Percentiles rank a stretch among this genome's conserved stretches.
Evolutionary conservation across 129 eudicot genomes (phyloP).

Genomic region (Logfia minima): DNA sequence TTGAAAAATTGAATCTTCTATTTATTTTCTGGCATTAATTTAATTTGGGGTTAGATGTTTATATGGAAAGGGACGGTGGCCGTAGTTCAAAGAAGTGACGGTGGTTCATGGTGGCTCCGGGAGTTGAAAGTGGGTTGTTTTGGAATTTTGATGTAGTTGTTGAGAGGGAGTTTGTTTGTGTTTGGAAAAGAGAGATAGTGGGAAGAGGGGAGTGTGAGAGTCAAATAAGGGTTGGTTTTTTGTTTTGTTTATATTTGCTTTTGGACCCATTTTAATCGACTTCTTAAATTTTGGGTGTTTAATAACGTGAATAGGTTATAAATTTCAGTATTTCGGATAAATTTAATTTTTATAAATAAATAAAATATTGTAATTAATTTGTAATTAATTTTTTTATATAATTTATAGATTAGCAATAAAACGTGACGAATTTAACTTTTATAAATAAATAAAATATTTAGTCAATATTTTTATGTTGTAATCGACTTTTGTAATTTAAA

Average conservation of each 20-base stretch:
- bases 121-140: constrained; percentile 17
- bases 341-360: too few relatives aligned
- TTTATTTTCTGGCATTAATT: constrained; percentile 22
- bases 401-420: too few relatives aligned
- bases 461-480: too few relatives aligned
- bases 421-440: too few relatives aligned
- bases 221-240: constrained; percentile 39
- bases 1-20: constrained; percentile 14
- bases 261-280: constrained; percentile 16
- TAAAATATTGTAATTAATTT: too few relatives aligned
- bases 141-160: constrained; percentile 26
- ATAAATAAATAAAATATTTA: too few relatives aligned
- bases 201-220: constrained; percentile 29
- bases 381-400: too few relatives aligned
- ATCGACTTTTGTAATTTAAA: too few relatives aligned
- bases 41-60: constrained; percentile 4
- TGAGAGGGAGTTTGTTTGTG: constrained; percentile 40
- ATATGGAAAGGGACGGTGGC: constrained; percentile 32
- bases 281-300: background rate
- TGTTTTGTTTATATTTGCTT: constrained; percentile 23
- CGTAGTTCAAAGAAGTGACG: constrained; percentile 32
- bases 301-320: too few relatives aligned
- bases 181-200: constrained; percentile 23
- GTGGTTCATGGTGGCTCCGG: constrained; percentile 57
- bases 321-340: too few relatives aligned